Evolutionary conservation across 306 rosid species (phyloP).

Genomic region (Acmispon strigosus): DNA sequence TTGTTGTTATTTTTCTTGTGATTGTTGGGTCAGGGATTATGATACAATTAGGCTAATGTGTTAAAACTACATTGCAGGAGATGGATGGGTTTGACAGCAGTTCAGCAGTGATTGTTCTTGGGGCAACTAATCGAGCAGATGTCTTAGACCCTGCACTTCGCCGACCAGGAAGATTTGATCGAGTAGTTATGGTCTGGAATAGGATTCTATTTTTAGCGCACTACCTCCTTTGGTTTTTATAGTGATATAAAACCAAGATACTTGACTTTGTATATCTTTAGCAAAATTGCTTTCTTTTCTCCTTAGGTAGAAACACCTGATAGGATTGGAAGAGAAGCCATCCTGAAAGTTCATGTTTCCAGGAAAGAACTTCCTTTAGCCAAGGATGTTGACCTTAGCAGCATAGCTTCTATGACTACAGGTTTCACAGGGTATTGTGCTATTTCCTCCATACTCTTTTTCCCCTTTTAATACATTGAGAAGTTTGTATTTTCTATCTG

Average conservation of each 20-base stretch:
- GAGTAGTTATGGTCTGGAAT: constrained; percentile 77
- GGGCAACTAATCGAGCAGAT: constrained; percentile 97
- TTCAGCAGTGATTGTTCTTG: constrained; percentile 95
- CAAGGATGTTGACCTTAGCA: constrained; percentile 55
- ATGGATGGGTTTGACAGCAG: constrained; percentile 99
- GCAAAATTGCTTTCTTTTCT: not conserved
- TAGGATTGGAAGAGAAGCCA: constrained; percentile 85
- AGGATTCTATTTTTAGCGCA: constrained; percentile 15
- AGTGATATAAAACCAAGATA: not conserved
- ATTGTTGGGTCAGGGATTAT: not conserved
- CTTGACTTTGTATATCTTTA: not conserved
- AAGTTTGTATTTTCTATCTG: constrained; percentile 1
- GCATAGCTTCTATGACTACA: constrained; percentile 93
- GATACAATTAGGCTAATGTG: not conserved
- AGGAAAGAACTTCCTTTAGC: constrained; percentile 93
- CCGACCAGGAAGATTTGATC: constrained; percentile 99
- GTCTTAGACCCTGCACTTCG: constrained; percentile 97
- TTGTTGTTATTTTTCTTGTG: constrained; percentile 18
- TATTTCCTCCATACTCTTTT: constrained; percentile 7
- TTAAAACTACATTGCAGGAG: constrained; percentile 55
- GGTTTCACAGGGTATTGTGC: constrained; percentile 83
- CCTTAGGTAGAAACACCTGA: constrained; percentile 95
- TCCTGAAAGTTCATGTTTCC: constrained; percentile 76
- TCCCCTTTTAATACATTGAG: constrained; percentile 7
- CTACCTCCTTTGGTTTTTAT: constrained; percentile 13